Conservation (phyloP, 2,329 filamentous ascomycete species). For the Penicillium sp. region DNA sequence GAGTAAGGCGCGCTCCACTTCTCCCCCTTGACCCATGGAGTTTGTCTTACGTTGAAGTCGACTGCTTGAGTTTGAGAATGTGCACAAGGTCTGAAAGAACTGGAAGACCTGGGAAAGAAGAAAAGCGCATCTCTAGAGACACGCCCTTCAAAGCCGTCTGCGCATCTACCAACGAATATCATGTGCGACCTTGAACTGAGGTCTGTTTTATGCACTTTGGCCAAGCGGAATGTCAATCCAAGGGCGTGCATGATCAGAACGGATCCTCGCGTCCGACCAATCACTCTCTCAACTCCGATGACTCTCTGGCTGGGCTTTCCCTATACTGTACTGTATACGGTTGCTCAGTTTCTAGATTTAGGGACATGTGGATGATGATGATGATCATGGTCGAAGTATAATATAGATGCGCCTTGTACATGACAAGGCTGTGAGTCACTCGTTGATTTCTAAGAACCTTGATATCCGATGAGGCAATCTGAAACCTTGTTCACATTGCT, state of each 20-base stretch:
- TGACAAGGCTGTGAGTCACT: slow-evolving; percentile 4
- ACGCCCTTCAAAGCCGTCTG: not conserved
- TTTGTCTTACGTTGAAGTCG: not conserved
- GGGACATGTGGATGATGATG: not conserved
- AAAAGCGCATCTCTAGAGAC: not conserved
- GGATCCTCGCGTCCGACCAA: slow-evolving; percentile 7
- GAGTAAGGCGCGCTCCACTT: slow-evolving; percentile 16
- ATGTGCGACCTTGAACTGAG: not conserved
- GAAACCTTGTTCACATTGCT: slow-evolving; percentile 1
- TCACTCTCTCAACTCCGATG: slow-evolving; percentile 2
- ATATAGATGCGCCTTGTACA: not conserved
- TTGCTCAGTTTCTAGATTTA: not conserved
- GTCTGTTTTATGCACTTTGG: not conserved
- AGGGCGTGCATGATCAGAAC: slow-evolving; percentile 15
- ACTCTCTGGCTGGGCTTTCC: not conserved
- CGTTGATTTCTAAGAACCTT: slow-evolving; percentile 8
- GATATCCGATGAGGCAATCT: not conserved
- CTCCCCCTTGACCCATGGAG: not conserved
- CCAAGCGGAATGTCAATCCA: slow-evolving; percentile 18
- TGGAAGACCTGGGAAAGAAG: not conserved
- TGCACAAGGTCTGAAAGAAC: not conserved
- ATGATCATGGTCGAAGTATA: not conserved
- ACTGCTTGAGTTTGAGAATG: not conserved
- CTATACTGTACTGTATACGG: slow-evolving; percentile 1
- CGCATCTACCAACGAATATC: not conserved